phyloP scores from a whole-genome alignment of 208 protist species.

The Strigomonas galati region DNA sequence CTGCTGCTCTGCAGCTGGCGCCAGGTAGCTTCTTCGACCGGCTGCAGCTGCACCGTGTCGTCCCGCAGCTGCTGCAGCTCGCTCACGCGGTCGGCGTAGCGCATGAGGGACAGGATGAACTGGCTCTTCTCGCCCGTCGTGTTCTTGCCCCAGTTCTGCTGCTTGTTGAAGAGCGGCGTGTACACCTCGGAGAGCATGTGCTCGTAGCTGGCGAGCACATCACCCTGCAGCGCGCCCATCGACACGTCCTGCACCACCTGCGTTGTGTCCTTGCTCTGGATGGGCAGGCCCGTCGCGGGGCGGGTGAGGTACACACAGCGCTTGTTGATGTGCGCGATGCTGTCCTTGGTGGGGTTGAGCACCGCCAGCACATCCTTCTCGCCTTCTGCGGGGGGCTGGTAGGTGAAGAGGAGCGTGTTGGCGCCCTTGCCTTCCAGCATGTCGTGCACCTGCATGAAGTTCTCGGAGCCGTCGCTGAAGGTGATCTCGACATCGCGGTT shows the following conservation, averaged over 20 bases:
- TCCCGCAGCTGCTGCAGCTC: conserved; percentile 89
- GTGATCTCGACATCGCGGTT: conserved; percentile 60
- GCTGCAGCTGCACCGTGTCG: conserved; percentile 46
- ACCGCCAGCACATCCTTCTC: conserved; percentile 63
- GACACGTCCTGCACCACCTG: conserved; percentile 80
- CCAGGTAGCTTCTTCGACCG: conserved; percentile 73
- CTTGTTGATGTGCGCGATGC: conserved; percentile 63
- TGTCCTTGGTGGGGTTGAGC: conserved; percentile 55
- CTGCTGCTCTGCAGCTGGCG: conserved; percentile 70
- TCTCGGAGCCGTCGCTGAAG: conserved; percentile 79
- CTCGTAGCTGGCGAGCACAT: conserved; percentile 83
- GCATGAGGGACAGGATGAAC: conserved; percentile 82
- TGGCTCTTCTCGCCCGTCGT: conserved; percentile 74
- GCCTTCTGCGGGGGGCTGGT: conserved; percentile 40
- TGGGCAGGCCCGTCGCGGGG: conserved; percentile 44
- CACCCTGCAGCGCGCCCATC: conserved; percentile 83
- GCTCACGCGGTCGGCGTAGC: conserved; percentile 85
- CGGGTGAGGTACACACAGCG: conserved; percentile 84
- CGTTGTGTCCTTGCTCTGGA: conserved; percentile 67
- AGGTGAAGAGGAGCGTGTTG: conserved; percentile 81
- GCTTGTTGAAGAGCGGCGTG: conserved; percentile 84
- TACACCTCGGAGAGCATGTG: conserved; percentile 91
- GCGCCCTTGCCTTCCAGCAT: conserved; percentile 80
- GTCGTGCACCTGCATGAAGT: conserved; percentile 85
- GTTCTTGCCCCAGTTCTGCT: conserved; percentile 87